Base-by-base conservation (phyloP, 192 early-diverging fungal genomes). In the Helicostylum pulchrum region DNA sequence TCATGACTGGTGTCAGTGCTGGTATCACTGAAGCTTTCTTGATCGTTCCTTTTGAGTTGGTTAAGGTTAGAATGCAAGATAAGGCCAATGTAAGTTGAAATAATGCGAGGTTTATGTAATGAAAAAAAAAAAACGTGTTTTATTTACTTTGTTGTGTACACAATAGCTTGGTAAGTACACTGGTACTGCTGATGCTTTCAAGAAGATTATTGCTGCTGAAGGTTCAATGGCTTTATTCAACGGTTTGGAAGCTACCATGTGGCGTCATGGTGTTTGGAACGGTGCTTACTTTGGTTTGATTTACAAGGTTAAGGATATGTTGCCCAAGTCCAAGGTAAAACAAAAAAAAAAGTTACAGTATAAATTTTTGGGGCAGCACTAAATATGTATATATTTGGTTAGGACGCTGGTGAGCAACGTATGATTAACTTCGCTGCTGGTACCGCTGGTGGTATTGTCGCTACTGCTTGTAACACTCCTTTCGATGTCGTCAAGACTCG, bases 401-500 rank as follows among this genome's bases (percentile, higher is more conserved):
- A 83, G 75, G 88, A 86, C 44, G 83, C 92, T 71, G 77, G 90
- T 58, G 88, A 88, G 48, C 82, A 88, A 65, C 72, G 95, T 60
- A 63, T 80, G 42, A 87, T 87, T 67, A 96, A 96, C 81, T 94
- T 98, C 83, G 77, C 85, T 61, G 92, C 94, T 54, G 96, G 96
- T 43, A 81, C 90, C 12, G 85, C 95, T 69, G 96, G 96, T 59
- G 96, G 96, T 34, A 95, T 93, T 11, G 80, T 95, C 61, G 96
- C 93, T 36, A 98, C 96, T 4, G 84, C 92, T 45, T 76, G 93
- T 44, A 98, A 98, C 78, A 96, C 93, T 15, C 96, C 96, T 17
- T 88, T 94, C 47, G 96, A 98, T 79, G 96, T 98, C 26, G 94
- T 95, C 61, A 98, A 98, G 85, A 94, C 94, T 5, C 85, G 96